Base-by-base conservation (phyloP, 2,329 filamentous ascomycete species). In the Diplodia seriata region DNA sequence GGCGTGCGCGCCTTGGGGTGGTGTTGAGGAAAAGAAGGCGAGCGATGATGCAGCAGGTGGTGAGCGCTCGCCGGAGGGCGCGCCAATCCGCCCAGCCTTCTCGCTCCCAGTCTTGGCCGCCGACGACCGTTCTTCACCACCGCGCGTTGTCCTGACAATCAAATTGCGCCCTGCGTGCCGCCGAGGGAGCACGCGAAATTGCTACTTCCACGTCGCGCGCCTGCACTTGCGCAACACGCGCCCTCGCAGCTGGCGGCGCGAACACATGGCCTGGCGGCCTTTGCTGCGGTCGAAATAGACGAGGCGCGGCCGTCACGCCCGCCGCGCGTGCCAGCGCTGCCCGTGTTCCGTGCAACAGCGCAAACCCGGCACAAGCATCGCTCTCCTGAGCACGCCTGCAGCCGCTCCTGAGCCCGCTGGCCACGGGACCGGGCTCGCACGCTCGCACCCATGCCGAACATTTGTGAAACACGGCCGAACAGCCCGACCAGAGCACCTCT, bases 271-370 rank as follows among this genome's bases (percentile, higher is more conserved):
- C 33, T 26, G 47, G 43, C 43, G 43, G 47, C 59, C 29, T 51
- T 33, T 18, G 47, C 40, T 63, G 59, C 47, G 59, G 59, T 63
- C 47, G 59, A 63, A 63, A 51, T 63, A 63, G 40, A 62, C 57
- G 57, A 61, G 33, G 57, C 57, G 57, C 54, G 54, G 33, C 36
- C 36, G 36, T 38, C 31, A 43, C 40, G 40, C 40, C 31, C 31
- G 54, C 47, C 56, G 38, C 57, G 57, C 40, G 56, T 61, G 40
- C 57, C 57, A 50, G 40, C 40, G 57, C 57, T 62, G 57, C 57
- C 57, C 38, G 57, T 62, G 56, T 61, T 61, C 56, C 56, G 56
- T 62, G 57, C 57, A 50, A 62, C 57, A 62, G 43, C 57, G 57
- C 29, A 50, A 51, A 63, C 59, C 57, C 43, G 59, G 47, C 59